These are phyloP conservation scores for Protoeuglena noctilucae DNA, from an alignment of 139 green algal genomes.

Conservation along the genomic window DNA sequence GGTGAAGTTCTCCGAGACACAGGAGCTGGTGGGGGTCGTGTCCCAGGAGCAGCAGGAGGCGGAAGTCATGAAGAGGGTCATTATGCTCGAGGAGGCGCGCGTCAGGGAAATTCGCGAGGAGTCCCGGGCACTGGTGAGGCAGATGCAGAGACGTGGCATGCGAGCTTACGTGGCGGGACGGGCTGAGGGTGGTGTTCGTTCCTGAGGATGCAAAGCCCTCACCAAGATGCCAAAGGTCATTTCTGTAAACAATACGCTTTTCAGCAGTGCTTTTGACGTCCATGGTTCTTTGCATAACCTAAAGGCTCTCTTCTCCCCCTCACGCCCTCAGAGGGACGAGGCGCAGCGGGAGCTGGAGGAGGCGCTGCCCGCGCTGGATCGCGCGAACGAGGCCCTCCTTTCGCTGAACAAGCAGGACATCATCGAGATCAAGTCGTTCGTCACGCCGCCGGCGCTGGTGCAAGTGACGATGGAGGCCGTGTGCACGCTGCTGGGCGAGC, in stretches of 20 bases:
- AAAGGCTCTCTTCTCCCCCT: not conserved
- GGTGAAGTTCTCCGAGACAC: conserved; percentile 19
- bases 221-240: not conserved
- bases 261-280: no score
- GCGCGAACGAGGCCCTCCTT: conserved; percentile 6
- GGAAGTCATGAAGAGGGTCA: conserved; percentile 6
- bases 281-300: no score
- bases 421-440: conserved; percentile 71
- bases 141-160: not conserved
- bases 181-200: not conserved
- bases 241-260: not conserved
- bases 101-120: conserved; percentile 3
- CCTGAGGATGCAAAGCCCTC: not conserved
- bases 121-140: conserved; percentile 18
- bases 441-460: conserved; percentile 61
- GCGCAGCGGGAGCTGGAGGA: conserved; percentile 35
- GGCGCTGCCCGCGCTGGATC: conserved; percentile 35
- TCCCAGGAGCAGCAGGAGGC: conserved; percentile 11
- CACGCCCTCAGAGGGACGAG: no score
- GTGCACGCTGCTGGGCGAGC: conserved; percentile 20
- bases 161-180: not conserved
- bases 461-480: conserved; percentile 41
- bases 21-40: conserved; percentile 8
- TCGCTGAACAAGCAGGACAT: conserved; percentile 51
- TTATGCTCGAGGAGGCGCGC: conserved; percentile 7